Base-by-base conservation (phyloP, 192 early-diverging fungal genomes). In the Glomus cerebriforme region DNA sequence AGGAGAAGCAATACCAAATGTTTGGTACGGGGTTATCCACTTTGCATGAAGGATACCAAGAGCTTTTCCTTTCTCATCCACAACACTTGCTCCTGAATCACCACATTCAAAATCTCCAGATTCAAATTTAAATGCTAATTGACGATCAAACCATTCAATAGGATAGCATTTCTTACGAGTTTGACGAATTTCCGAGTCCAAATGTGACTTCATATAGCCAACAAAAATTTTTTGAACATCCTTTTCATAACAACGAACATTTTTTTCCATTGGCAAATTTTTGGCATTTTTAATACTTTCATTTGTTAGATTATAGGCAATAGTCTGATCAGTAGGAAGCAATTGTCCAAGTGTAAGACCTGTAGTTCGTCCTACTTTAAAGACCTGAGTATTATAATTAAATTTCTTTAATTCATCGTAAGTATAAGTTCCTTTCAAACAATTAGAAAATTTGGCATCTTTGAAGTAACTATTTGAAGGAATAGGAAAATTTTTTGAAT, bases 41-140 rank as follows among this genome's bases (percentile, higher is more conserved):
- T 10, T 9, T 69, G 67, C 67, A 69, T 69, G 67, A 69, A 69
- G 67, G 12, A 69, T 69, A 15, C 67, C 67, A 37, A 69, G 67
- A 15, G n/a, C n/a, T n/a, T n/a, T n/a, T n/a, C n/a, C n/a, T n/a
- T n/a, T n/a, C n/a, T n/a, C n/a, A n/a, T n/a, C 67, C 32, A 69
- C 8, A 69, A 69, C 32, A 8, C 67, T 69, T 7, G 67, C 67
- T 69, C 67, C 67, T 8, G 67, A 69, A n/a, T 69, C 67, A 24
- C 67, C 67, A 13, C 5, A 0, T 7, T n/a, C 19, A 69, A 69
- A 69, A 3, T 69, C 67, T 39, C n/a, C 67, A 15, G 12, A 5
- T 37, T 22, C 10, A n/a, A 69, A 69, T 12, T 34, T 15, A 69
- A 69, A 69, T 10, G 10, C 22, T 43, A 69, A 43, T 69, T 69